These are phyloP conservation scores for Stromatinia cepivora DNA, from an alignment of 2,329 filamentous ascomycete genomes.

Conservation along the genomic window DNA sequence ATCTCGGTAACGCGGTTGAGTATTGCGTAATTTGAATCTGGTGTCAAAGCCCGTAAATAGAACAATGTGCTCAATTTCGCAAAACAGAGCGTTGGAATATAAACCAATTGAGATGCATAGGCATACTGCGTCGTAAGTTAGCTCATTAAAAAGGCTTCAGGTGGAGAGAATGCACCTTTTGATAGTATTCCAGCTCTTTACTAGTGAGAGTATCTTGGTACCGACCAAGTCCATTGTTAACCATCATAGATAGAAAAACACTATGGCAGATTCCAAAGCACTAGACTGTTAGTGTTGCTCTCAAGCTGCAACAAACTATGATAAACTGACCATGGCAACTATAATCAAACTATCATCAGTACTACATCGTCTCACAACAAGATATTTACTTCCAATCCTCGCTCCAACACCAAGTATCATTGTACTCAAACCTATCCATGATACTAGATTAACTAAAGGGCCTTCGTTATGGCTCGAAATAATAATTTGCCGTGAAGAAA, in stretches of 20 bases:
- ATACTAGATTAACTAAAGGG: slow-evolving; percentile 44
- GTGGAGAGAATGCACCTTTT: slow-evolving; percentile 27
- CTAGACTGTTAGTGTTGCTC: slow-evolving; percentile 16
- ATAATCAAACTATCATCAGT: slow-evolving; percentile 29
- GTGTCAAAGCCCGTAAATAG: slow-evolving; percentile 20
- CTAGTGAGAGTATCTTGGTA: slow-evolving; percentile 25
- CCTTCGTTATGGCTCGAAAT: slow-evolving; percentile 45
- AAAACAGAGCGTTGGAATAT: slow-evolving; percentile 35
- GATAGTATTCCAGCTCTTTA: slow-evolving; percentile 23
- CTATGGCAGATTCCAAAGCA: slow-evolving; percentile 22
- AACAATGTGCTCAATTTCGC: slow-evolving; percentile 34
- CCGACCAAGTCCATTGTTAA: slow-evolving; percentile 29
- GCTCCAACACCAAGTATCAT: slow-evolving; percentile 43
- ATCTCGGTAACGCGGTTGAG: slow-evolving; percentile 26
- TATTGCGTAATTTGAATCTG: slow-evolving; percentile 15
- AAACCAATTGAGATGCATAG: slow-evolving; percentile 38
- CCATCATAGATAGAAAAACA: slow-evolving; percentile 26
- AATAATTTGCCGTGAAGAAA: slow-evolving; percentile 33
- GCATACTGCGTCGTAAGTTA: slow-evolving; percentile 28
- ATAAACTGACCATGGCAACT: slow-evolving; percentile 26
- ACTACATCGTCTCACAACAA: slow-evolving; percentile 26
- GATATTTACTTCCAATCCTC: slow-evolving; percentile 37
- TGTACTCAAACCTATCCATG: slow-evolving; percentile 43
- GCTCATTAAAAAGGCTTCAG: background rate
- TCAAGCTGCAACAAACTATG: slow-evolving; percentile 17